These are phyloP conservation scores for Citrullus amarus DNA, from an alignment of 306 rosid genomes.

Conservation along the genomic window DNA sequence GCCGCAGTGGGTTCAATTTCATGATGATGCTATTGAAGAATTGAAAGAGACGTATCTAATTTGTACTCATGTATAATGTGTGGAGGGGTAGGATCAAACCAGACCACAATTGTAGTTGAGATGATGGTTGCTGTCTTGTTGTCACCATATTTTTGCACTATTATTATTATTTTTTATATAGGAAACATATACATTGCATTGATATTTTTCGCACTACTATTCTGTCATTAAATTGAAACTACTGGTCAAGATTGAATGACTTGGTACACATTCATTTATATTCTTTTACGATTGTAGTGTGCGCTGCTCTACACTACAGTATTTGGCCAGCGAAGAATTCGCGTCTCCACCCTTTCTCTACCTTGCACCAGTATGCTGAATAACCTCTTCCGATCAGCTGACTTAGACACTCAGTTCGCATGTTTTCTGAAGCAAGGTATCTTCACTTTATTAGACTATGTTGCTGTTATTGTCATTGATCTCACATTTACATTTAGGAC, in stretches of 20 bases:
- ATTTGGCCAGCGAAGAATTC: conserved; percentile 89
- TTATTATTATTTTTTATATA: background rate
- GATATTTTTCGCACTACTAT: background rate
- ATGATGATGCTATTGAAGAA: background rate
- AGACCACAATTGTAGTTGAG: background rate
- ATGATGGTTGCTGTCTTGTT: background rate
- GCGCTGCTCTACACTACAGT: conserved; percentile 96
- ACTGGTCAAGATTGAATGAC: background rate
- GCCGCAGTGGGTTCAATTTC: background rate
- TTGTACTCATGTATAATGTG: background rate
- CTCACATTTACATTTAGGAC: background rate
- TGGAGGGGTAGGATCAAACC: background rate
- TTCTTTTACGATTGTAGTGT: conserved; percentile 41
- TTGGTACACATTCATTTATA: background rate
- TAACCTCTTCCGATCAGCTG: conserved; percentile 94
- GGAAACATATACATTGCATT: background rate
- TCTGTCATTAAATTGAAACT: background rate
- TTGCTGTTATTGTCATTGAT: background rate
- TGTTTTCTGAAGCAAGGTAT: conserved; percentile 97
- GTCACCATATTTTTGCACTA: background rate
- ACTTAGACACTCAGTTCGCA: conserved; percentile 87
- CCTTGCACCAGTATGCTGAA: conserved; percentile 95
- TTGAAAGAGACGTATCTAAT: background rate
- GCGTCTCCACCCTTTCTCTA: conserved; percentile 72
- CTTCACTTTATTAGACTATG: background rate